Evolutionary conservation across 75 land plant species (phyloP).

Genomic region (Picea sitchensis): DNA sequence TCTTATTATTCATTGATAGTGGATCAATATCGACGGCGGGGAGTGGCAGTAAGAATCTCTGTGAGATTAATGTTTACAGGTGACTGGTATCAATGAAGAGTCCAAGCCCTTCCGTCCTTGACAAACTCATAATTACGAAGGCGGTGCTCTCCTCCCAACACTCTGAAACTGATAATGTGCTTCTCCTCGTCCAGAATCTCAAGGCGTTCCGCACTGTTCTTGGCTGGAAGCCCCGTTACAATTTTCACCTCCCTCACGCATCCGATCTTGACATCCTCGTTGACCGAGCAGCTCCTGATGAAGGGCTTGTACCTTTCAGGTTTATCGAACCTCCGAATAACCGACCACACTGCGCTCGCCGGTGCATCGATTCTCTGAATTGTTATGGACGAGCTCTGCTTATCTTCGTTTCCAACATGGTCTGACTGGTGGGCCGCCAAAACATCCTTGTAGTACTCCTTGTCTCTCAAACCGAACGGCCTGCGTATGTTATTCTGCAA

Average conservation of each 20-base stretch:
- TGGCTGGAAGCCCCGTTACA: conserved; percentile 61
- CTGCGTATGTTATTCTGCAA: too few relatives aligned
- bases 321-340: conserved; percentile 62
- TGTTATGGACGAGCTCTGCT: conserved; percentile 15
- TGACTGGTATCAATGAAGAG: conserved; percentile 21
- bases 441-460: too few relatives aligned
- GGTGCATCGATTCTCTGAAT: conserved; percentile 18
- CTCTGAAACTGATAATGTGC: conserved; percentile 53
- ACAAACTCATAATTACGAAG: conserved; percentile 34
- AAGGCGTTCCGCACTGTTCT: conserved; percentile 49
- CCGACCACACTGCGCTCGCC: conserved; percentile 47
- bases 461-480: too few relatives aligned
- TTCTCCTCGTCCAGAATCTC: conserved; percentile 59
- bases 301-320: conserved; percentile 67
- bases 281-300: conserved; percentile 33
- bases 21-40: too few relatives aligned
- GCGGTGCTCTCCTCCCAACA: conserved; percentile 63
- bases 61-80: neutral
- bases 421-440: too few relatives aligned
- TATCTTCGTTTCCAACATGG: too few relatives aligned
- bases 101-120: neutral
- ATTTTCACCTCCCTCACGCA: conserved; percentile 51
- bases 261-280: conserved; percentile 45
- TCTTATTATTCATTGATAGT: too few relatives aligned
- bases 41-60: too few relatives aligned